These are phyloP conservation scores for Pseudozyma sp. DNA, from an alignment of 1,284 basidiomycete genomes.

Conservation along the genomic window DNA sequence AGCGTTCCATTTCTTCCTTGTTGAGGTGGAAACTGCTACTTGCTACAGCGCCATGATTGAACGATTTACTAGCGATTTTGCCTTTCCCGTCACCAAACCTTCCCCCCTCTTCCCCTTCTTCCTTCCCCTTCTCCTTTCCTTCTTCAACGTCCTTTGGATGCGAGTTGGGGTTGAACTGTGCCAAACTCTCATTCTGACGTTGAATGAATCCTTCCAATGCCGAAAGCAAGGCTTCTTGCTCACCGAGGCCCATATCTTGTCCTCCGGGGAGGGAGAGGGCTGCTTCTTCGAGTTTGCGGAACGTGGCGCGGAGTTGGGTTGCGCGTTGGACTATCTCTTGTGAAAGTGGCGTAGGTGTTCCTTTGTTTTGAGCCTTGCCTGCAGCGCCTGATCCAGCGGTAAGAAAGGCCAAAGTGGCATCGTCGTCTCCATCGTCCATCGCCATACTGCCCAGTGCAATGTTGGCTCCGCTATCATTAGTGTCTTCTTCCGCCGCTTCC, in stretches of 20 bases:
- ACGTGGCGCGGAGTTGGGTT: constrained; percentile 11
- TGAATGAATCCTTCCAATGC: constrained; percentile 20
- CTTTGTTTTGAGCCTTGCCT: not conserved
- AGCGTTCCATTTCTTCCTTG: constrained; percentile 28
- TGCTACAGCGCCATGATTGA: constrained; percentile 27
- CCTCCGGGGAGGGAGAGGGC: constrained; percentile 26
- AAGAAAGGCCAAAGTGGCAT: constrained; percentile 39
- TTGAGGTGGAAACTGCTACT: constrained; percentile 26
- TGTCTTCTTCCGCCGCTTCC: constrained; percentile 1
- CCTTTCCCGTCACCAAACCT: not conserved
- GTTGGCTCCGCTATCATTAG: constrained; percentile 18
- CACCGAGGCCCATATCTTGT: constrained; percentile 18
- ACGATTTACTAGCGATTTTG: not conserved
- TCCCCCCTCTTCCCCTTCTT: not conserved
- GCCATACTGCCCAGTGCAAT: constrained; percentile 37
- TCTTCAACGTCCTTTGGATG: not conserved
- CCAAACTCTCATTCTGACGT: constrained; percentile 3
- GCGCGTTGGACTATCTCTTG: constrained; percentile 33
- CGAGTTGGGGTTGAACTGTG: constrained; percentile 2
- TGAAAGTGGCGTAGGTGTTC: constrained; percentile 22
- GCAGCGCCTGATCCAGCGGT: constrained; percentile 2
- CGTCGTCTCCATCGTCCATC: constrained; percentile 40
- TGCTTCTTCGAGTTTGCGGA: constrained; percentile 23
- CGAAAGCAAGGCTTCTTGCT: constrained; percentile 18
- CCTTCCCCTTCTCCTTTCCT: not conserved